phyloP scores from a whole-genome alignment of 2,329 filamentous ascomycete species.

The Diplocarpon rosae region DNA sequence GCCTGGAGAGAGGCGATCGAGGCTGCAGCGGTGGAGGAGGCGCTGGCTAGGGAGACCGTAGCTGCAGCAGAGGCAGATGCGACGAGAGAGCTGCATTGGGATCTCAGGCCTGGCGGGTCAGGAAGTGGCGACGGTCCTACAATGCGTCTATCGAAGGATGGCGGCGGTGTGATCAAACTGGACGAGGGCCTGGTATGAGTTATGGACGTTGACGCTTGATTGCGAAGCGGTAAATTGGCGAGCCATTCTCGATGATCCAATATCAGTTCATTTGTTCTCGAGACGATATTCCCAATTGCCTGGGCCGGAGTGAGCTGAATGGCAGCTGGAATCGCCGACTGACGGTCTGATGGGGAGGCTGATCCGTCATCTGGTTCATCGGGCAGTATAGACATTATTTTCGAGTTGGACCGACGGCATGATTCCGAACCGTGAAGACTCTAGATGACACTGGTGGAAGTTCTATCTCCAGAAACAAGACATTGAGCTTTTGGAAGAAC shows the following conservation, averaged over 20 bases:
- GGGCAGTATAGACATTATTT: constrained; percentile 6
- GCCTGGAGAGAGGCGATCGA: constrained; percentile 4
- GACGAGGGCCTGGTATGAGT: not conserved
- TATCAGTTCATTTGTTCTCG: constrained; percentile 11
- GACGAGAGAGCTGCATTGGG: not conserved
- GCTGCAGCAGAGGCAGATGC: not conserved
- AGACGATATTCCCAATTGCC: constrained; percentile 11
- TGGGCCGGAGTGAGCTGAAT: constrained; percentile 3
- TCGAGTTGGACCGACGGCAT: not conserved
- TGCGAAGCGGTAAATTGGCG: constrained; percentile 6
- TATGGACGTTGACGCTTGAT: not conserved
- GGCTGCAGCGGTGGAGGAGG: not conserved
- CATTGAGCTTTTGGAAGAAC: not conserved
- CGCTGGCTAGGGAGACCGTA: not conserved
- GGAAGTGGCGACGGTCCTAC: not conserved
- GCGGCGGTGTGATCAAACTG: not conserved
- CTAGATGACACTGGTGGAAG: not conserved
- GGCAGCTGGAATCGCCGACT: constrained; percentile 7
- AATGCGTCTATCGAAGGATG: constrained; percentile 1
- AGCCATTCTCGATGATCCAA: constrained; percentile 13
- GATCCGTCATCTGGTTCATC: constrained; percentile 1
- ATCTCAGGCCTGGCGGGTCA: not conserved
- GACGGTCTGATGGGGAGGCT: not conserved
- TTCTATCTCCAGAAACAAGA: not conserved
- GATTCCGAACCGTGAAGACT: not conserved